Evolutionary conservation across 2,329 filamentous ascomycete species (phyloP).

Genomic region (Gnomoniopsis sp.): DNA sequence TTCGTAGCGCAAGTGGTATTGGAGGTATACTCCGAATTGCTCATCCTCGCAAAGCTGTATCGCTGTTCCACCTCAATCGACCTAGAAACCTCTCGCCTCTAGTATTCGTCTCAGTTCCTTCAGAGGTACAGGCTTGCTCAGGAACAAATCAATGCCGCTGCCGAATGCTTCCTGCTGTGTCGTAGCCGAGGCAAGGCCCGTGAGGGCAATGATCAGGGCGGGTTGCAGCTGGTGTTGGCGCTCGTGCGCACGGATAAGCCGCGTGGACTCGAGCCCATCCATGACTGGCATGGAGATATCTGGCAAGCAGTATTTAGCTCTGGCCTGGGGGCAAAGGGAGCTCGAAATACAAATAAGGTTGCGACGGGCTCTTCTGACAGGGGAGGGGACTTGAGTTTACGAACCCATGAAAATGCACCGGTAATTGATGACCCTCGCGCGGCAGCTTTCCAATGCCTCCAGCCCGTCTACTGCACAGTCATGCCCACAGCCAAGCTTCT

Average conservation of each 20-base stretch:
- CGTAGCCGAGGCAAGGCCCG: slow-evolving; percentile 40
- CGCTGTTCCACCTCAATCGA: background rate
- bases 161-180: slow-evolving; percentile 43
- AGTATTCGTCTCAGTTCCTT: slow-evolving; percentile 15
- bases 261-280: slow-evolving; percentile 28
- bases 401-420: slow-evolving; percentile 47
- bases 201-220: slow-evolving; percentile 43
- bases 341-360: background rate
- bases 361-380: background rate
- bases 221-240: slow-evolving; percentile 23
- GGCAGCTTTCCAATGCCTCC: slow-evolving; percentile 43
- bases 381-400: background rate
- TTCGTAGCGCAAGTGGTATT: too few relatives aligned
- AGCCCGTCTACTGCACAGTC: slow-evolving; percentile 44
- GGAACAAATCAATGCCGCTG: slow-evolving; percentile 42
- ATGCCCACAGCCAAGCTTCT: slow-evolving; percentile 34
- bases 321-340: background rate
- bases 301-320: background rate
- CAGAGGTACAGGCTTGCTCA: slow-evolving; percentile 45
- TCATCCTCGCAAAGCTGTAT: too few relatives aligned
- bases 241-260: slow-evolving; percentile 27
- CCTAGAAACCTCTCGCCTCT: background rate
- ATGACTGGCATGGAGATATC: slow-evolving; percentile 31
- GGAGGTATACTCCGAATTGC: too few relatives aligned
- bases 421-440: slow-evolving; percentile 29